Evolutionary conservation across 2,329 filamentous ascomycete species (phyloP).

Genomic region (Diplocarpon rosae): DNA sequence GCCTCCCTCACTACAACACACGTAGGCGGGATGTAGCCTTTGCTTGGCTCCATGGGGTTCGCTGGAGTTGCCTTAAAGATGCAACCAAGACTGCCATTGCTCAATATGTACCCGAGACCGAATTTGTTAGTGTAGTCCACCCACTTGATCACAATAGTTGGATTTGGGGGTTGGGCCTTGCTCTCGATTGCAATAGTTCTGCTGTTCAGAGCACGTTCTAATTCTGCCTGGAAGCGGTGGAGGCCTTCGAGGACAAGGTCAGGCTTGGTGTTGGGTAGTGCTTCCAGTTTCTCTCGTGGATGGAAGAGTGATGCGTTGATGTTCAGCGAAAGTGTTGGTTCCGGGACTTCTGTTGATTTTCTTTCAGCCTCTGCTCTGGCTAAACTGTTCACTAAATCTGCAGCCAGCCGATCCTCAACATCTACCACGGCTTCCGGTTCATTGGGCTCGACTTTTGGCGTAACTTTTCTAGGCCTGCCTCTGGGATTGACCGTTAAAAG

Average conservation of each 20-base stretch:
- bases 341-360: slow-evolving; percentile 18
- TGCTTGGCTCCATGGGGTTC: slow-evolving; percentile 34
- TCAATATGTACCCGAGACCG: slow-evolving; percentile 72
- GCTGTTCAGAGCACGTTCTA: slow-evolving; percentile 52
- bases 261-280: slow-evolving; percentile 43
- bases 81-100: slow-evolving; percentile 70
- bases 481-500: slow-evolving; percentile 10
- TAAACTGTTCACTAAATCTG: slow-evolving; percentile 23
- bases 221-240: slow-evolving; percentile 44
- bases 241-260: slow-evolving; percentile 47
- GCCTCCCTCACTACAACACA: slow-evolving; percentile 63
- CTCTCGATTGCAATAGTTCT: slow-evolving; percentile 51
- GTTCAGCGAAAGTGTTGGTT: slow-evolving; percentile 31
- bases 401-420: slow-evolving; percentile 25
- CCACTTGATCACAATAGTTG: slow-evolving; percentile 66
- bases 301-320: slow-evolving; percentile 37
- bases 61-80: slow-evolving; percentile 44
- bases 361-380: slow-evolving; percentile 14
- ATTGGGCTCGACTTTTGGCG: slow-evolving; percentile 1
- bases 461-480: slow-evolving; percentile 9
- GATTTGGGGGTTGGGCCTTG: slow-evolving; percentile 40
- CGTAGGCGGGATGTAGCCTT: slow-evolving; percentile 51
- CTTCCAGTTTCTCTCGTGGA: slow-evolving; percentile 39
- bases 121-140: slow-evolving; percentile 85
- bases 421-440: slow-evolving; percentile 17